Base-by-base conservation (phyloP, 2,329 filamentous ascomycete species). In the Pseudocercospora fuligena region DNA sequence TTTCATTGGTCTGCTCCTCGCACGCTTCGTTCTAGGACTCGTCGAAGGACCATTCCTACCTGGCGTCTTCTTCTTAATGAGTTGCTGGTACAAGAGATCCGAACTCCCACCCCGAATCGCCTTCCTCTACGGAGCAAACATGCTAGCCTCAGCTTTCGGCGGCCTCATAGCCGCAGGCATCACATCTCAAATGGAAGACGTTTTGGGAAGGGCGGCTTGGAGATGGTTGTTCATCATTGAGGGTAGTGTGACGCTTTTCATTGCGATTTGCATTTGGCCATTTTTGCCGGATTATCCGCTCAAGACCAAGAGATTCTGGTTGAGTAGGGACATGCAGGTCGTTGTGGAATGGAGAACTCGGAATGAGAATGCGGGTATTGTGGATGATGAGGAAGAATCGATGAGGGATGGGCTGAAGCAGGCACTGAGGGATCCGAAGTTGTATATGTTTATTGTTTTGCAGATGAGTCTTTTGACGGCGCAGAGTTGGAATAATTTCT, bases 61-160 rank as follows among this genome's bases (percentile, higher is more conserved):
- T 1, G 80, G 80, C 12, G 79, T 77, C 46, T 77, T 80, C 27
- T 82, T 80, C 67, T 77, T 80, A 21, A 75, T 82, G 14, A 77
- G 74, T 14, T 77, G 76, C 5, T 83, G 80, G 78, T 83, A 83
- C 69, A 80, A 74, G 1, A 76, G 76, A 51, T 54, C 63, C 12
- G 78, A 82, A 66, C 74, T 81, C 16, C 78, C 75, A 2, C 77
- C 76, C 51, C 74, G 80, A 6, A 73, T 78, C 2, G 77, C 78
- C 1, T 73, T 73, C 12, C 73, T 81, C 4, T 80, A 78, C 66
- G 33, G 46, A 3, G 63, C 43, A 16, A 73, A 76, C 36, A 72
- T 74, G 63, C 64, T 80, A 3, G 76, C 75, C 11, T 76, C 74
- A 49, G 68, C 69, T 5, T 64, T 71, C 23, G 63, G 63, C 0